phyloP scores from a whole-genome alignment of 345 rosid species.

The Dipteronia dyeriana region DNA sequence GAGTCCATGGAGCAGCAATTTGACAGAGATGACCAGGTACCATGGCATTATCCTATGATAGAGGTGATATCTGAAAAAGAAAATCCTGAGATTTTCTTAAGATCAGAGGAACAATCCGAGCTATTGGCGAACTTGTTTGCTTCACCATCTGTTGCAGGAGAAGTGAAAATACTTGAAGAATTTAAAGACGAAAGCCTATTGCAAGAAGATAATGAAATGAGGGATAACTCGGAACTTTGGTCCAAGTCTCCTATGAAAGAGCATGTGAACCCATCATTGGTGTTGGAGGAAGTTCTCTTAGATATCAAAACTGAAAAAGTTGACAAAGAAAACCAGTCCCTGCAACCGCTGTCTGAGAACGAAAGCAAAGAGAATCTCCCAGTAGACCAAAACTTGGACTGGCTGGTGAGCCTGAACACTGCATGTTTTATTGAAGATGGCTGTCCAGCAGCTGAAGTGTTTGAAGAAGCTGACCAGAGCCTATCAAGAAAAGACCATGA shows the following conservation, averaged over 20 bases:
- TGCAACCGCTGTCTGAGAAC: slow-evolving; percentile 22
- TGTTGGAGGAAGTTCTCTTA: slow-evolving; percentile 12
- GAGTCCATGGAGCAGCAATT: slow-evolving; percentile 27
- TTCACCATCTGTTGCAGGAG: slow-evolving; percentile 15
- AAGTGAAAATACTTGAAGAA: slow-evolving; percentile 17
- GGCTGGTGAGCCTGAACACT: slow-evolving; percentile 12
- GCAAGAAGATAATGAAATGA: slow-evolving; percentile 13
- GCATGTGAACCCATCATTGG: slow-evolving; percentile 20
- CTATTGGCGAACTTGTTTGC: slow-evolving; percentile 20
- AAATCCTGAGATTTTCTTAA: slow-evolving; percentile 10
- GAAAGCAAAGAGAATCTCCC: slow-evolving; percentile 27
- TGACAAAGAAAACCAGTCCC: slow-evolving; percentile 31
- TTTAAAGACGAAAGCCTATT: slow-evolving; percentile 10
- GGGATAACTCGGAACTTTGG: not conserved
- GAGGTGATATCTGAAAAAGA: slow-evolving; percentile 25
- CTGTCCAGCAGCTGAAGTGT: not conserved
- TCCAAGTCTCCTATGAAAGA: slow-evolving; percentile 14
- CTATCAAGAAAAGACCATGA: slow-evolving; percentile 19
- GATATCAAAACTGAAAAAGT: slow-evolving; percentile 19
- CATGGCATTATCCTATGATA: slow-evolving; percentile 17
- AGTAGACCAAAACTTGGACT: slow-evolving; percentile 14
- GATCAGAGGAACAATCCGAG: slow-evolving; percentile 20
- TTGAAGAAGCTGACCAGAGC: slow-evolving; percentile 20
- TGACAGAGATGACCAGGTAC: slow-evolving; percentile 24
- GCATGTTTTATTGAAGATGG: not conserved